Conservation (phyloP, 164 flowering plant species). For the grape (Vitis vinifera) region DNA sequence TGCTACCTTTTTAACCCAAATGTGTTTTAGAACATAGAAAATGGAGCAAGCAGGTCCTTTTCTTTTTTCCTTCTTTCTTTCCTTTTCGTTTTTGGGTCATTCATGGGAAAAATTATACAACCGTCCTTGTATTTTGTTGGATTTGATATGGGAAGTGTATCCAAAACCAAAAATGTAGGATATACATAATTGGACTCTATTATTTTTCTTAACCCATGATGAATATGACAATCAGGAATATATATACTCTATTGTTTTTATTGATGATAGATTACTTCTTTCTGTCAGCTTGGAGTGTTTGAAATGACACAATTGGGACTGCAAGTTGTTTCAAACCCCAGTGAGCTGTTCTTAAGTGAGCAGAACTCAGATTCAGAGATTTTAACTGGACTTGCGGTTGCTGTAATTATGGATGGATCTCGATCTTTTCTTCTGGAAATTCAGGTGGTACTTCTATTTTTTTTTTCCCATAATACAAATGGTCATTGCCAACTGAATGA, state of each 20-base stretch:
- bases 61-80: no score
- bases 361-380: conserved; percentile 62
- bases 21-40: no score
- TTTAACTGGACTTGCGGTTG: conserved; percentile 86
- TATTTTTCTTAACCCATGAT: no score
- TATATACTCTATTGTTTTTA: background rate
- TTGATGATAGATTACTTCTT: background rate
- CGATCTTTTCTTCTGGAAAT: conserved; percentile 83
- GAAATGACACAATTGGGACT: conserved; percentile 86
- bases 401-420: conserved; percentile 89
- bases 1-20: no score
- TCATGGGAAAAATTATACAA: no score
- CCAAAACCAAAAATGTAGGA: no score
- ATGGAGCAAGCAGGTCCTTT: no score
- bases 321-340: conserved; percentile 78
- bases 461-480: background rate
- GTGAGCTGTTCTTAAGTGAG: conserved; percentile 79
- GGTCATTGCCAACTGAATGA: background rate
- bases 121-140: no score
- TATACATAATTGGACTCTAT: no score
- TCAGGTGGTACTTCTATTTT: conserved; percentile 51
- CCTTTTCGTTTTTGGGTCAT: no score
- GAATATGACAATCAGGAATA: no score
- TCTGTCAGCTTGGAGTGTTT: conserved; percentile 86
- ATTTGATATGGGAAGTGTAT: no score